Evolutionary conservation across 2,329 filamentous ascomycete species (phyloP), one percentile per base, ranked within the genome.

Genomic region (Trichophyton mentagrophytes): DNA sequence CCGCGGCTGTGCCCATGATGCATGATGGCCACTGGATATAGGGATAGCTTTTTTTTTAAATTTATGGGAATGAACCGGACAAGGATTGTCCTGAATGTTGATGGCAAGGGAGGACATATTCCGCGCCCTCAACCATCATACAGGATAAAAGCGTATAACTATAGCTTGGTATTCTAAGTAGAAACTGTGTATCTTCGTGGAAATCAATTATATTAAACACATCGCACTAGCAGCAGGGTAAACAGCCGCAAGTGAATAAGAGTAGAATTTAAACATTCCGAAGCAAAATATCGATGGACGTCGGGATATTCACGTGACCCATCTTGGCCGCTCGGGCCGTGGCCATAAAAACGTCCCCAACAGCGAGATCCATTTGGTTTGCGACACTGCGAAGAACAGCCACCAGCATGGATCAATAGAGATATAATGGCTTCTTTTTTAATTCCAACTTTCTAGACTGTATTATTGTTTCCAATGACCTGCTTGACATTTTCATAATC

Each of bases 1-100:
- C 81, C 88, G 92, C 92, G 2, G 82, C 82, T 17, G 80, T 76
- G 0, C 85, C 85, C 0, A 91, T 73, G 2, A 91, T 83, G 22
- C 0, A 91, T 73, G 2, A 91, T 83, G 0, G 80, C 77, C 0
- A 84, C 79, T 0, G 87, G 86, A 63, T 89, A 86, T 0, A 88
- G 73, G 0, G 86, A 89, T 2, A 79, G 25, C 1, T 22, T 22
- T 22, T 22, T 22, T 27, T 27, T 27, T 6, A 17, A 17, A 17
- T 27, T 27, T 27, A 5, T 27, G 6, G 27, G 65, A 90, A 85
- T 0, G 82, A 83, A 74, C 3, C 81, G 77, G 49, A 81, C 78
- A 1, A 89, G 77, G 53, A 90, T 80, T 0, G 77, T 79, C 7
- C 73, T 64, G 17, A 89, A 84, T 0, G 71, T 71, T 0, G 85